A percentile compares a stretch with the other conserved stretches of the same genome.
phyloP scores from a whole-genome alignment of 2,329 filamentous ascomycete genomes.

The Botryosphaeria dothidea region DNA sequence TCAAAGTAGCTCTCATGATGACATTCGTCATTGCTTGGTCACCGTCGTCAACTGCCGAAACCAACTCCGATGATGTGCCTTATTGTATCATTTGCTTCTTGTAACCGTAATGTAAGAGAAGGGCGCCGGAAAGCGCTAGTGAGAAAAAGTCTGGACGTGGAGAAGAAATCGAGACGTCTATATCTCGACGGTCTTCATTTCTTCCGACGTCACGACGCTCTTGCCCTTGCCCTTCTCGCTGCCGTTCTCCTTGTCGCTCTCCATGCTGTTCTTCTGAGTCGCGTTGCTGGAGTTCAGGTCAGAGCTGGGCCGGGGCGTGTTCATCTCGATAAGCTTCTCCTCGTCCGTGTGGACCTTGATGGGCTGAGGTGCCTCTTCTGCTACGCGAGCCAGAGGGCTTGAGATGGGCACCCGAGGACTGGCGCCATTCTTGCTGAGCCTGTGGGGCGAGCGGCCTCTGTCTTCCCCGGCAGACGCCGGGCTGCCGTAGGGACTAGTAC shows the following conservation, averaged over 20 bases:
- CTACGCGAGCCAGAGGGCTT: constrained; percentile 72
- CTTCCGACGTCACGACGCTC: constrained; percentile 29
- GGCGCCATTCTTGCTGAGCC: constrained; percentile 62
- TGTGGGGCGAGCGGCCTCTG: constrained; percentile 71
- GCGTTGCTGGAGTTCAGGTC: constrained; percentile 29
- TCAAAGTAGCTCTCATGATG: constrained; percentile 6
- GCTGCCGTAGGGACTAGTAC: constrained; percentile 61
- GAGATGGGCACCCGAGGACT: constrained; percentile 68
- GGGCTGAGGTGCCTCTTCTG: constrained; percentile 61
- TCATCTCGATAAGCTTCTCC: constrained; percentile 46
- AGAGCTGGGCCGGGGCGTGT: constrained; percentile 42
- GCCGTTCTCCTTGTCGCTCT: constrained; percentile 40
- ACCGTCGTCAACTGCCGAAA: constrained; percentile 10
- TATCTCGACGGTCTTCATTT: constrained; percentile 54
- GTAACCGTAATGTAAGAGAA: constrained; percentile 13
- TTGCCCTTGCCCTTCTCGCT: constrained; percentile 29
- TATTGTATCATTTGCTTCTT: constrained; percentile 17
- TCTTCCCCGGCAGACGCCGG: constrained; percentile 51
- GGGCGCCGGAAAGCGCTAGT: neutral
- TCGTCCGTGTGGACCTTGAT: constrained; percentile 40
- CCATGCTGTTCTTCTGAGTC: constrained; percentile 32
- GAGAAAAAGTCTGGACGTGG: neutral
- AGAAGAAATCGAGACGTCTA: constrained; percentile 23
- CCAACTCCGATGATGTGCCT: constrained; percentile 17
- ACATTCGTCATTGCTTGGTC: constrained; percentile 11